Evolutionary conservation across 2,329 filamentous ascomycete species (phyloP).

Genomic region (Arthroderma sp.): DNA sequence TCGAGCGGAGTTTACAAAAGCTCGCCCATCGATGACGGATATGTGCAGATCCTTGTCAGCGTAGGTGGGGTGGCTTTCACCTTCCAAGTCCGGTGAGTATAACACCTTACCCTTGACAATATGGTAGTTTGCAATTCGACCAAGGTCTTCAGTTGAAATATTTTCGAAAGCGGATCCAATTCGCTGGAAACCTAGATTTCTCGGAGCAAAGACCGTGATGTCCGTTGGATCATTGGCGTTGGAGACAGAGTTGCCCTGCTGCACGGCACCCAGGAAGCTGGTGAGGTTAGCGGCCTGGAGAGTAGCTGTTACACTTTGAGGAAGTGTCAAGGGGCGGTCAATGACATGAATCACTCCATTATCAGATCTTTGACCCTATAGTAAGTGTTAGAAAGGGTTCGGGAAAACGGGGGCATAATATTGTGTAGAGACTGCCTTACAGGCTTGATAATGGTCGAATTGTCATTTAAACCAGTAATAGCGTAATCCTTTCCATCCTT

Average conservation of each 20-base stretch:
- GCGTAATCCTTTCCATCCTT: conserved; percentile 38
- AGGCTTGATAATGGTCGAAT: conserved; percentile 38
- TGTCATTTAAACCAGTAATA: conserved; percentile 39
- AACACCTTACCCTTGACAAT: conserved; percentile 45
- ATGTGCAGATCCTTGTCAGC: conserved; percentile 40
- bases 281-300: conserved; percentile 36
- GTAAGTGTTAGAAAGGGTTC: neutral
- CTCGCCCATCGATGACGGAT: conserved; percentile 29
- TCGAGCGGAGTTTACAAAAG: conserved; percentile 43
- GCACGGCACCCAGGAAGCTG: conserved; percentile 38
- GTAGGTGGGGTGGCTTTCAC: conserved; percentile 29
- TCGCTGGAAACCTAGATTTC: conserved; percentile 11
- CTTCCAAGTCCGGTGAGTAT: conserved; percentile 39
- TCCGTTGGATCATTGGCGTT: conserved; percentile 34
- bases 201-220: conserved; percentile 15
- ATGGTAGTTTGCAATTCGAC: conserved; percentile 51
- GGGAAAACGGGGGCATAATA: no score
- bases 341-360: conserved; percentile 46
- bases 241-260: conserved; percentile 25
- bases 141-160: conserved; percentile 33
- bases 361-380: conserved; percentile 42
- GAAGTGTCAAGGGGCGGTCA: conserved; percentile 38
- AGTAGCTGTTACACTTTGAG: conserved; percentile 34
- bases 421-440: conserved; percentile 26
- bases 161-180: conserved; percentile 11